phyloP scores from a whole-genome alignment of 306 rosid species.

The Abrus pulchellus region DNA sequence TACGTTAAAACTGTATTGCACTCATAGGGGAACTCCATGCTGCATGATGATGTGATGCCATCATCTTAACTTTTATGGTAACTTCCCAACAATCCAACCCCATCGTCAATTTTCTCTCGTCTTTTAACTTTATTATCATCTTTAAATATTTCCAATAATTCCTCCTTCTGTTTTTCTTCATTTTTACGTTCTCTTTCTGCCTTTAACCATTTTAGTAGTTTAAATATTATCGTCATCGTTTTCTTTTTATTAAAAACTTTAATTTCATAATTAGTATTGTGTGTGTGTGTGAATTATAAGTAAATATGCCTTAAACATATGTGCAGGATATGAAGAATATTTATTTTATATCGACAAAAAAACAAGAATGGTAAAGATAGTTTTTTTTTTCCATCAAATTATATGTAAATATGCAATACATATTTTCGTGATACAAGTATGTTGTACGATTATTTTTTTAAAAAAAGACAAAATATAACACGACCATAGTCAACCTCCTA shows the following conservation, averaged over 20 bases:
- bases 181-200: background rate
- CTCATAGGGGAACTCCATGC: background rate
- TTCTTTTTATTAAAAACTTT: background rate
- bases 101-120: background rate
- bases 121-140: background rate
- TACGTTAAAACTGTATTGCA: conserved; percentile 21
- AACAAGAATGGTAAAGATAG: too few relatives aligned
- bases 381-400: too few relatives aligned
- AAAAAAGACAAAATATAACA: background rate
- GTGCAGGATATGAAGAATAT: too few relatives aligned
- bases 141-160: background rate
- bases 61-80: conserved; percentile 56
- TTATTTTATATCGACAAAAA: too few relatives aligned
- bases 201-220: background rate
- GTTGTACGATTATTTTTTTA: too few relatives aligned
- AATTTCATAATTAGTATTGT: background rate
- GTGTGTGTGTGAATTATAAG: background rate
- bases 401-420: background rate
- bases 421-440: too few relatives aligned
- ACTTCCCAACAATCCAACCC: background rate
- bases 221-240: background rate
- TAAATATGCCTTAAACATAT: too few relatives aligned
- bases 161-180: background rate
- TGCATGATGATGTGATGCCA: background rate
- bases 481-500: background rate